Evolutionary conservation across 768 basidiomycete genomes (phyloP).

Genomic region (Naganishia vaughanmartiniae): DNA sequence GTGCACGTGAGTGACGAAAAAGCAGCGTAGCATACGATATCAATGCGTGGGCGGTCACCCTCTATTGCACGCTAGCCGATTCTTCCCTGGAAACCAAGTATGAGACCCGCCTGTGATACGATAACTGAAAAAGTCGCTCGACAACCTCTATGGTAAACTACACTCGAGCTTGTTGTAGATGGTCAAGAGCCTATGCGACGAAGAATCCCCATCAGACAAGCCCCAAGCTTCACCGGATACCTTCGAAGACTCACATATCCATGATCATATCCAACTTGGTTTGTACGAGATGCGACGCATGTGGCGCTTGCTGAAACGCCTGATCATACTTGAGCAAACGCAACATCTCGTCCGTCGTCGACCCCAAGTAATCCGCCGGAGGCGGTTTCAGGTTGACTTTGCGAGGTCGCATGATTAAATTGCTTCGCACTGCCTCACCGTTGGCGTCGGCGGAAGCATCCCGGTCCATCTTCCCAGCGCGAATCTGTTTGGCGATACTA

Average conservation of each 20-base stretch:
- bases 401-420: conserved; percentile 16
- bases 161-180: conserved; percentile 28
- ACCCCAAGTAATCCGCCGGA: conserved; percentile 40
- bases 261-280: conserved; percentile 46
- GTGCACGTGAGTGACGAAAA: too few relatives aligned
- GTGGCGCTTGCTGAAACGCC: conserved; percentile 35
- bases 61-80: too few relatives aligned
- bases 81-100: too few relatives aligned
- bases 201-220: too few relatives aligned
- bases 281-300: conserved; percentile 46
- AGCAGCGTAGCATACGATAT: too few relatives aligned
- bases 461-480: conserved; percentile 17
- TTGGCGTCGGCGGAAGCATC: neutral
- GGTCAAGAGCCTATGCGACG: conserved; percentile 13
- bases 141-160: neutral
- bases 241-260: conserved; percentile 44
- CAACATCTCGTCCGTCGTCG: conserved; percentile 38
- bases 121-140: too few relatives aligned
- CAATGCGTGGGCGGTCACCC: too few relatives aligned
- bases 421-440: neutral
- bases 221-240: neutral
- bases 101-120: too few relatives aligned
- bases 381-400: conserved; percentile 24
- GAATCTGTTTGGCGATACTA: conserved; percentile 24
- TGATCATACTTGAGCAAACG: conserved; percentile 36